Evolutionary conservation across 495 filamentous ascomycete species (phyloP).

Genomic region (Coniosporium apollinis): DNA sequence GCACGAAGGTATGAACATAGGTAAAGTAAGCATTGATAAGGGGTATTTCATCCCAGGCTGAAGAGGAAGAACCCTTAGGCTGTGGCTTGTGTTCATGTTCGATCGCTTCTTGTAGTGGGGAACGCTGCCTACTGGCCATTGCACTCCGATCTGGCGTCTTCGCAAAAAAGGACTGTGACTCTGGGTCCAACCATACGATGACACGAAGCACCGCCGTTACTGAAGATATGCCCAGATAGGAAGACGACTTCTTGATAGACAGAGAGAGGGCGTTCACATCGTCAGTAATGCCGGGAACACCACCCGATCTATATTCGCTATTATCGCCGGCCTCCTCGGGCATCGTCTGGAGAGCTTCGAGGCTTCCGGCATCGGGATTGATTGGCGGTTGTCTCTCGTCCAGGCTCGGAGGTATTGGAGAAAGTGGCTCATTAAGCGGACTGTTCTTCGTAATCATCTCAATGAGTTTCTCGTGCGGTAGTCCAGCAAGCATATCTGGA

Average conservation of each 20-base stretch:
- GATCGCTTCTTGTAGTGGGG: slow-evolving; percentile 21
- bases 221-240: slow-evolving; percentile 68
- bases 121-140: slow-evolving; percentile 16
- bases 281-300: slow-evolving; percentile 53
- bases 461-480: slow-evolving; percentile 34
- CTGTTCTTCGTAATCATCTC: too few species aligned
- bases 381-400: slow-evolving; percentile 4
- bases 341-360: slow-evolving; percentile 24
- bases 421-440: slow-evolving; percentile 12
- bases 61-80: too few species aligned
- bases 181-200: slow-evolving; percentile 59
- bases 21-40: slow-evolving; percentile 67
- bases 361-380: slow-evolving; percentile 14
- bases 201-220: slow-evolving; percentile 68
- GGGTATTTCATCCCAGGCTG: too few species aligned
- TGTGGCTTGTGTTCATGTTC: slow-evolving; percentile 29
- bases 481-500: slow-evolving; percentile 25
- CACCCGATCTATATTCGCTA: slow-evolving; percentile 21
- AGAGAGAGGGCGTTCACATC: slow-evolving; percentile 72
- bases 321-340: slow-evolving; percentile 20
- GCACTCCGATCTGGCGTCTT: slow-evolving; percentile 23
- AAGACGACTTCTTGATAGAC: slow-evolving; percentile 50
- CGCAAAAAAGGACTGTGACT: slow-evolving; percentile 38
- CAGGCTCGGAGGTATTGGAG: slow-evolving; percentile 7
- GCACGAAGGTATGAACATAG: slow-evolving; percentile 55